Evolutionary conservation across 805 yeast species (phyloP), one percentile per base, ranked within the genome.

Genomic region (Yamadazyma scolyti): DNA sequence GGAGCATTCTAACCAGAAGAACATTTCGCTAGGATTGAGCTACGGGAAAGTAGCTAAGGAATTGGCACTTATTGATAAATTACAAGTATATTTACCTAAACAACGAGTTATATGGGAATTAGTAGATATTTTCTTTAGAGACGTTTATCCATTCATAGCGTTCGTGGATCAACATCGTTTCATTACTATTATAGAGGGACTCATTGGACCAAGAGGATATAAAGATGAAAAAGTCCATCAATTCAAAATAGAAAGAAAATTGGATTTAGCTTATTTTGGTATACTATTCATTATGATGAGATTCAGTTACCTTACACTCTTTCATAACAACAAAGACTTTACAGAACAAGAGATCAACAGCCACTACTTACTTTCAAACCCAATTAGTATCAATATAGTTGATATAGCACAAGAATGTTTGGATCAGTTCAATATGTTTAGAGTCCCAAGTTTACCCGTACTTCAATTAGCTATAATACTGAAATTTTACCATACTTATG

Each of bases 361-460:
- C 2, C 44, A 58, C 38, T 73, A 61, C 43, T 52, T 78, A 11
- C 42, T 73, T 30, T 44, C 52, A 2, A 56, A 70, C 34, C 78
- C 79, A 4, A 60, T 77, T 13, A 65, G 67, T 11, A 52, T 62
- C 23, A 67, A 67, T 14, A 59, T 56, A 10, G 59, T 73, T 19
- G 66, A 58, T 33, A 69, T 69, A 16, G 79, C 82, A 0, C 73
- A 73, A 36, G 49, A 64, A 39, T 77, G 83, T 43, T 48, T 78
- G 27, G 68, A 71, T 36, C 79, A 73, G 40, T 77, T 77, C 50
- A 70, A 69, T 27, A 36, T 77, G 17, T 43, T 73, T 25, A 52
- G 75, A 37, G 52, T 55, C 22, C 41, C 57, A 2, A 50, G 49
- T 27, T 46, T 58, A 16, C 52, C 56, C 1, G 50, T 60, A 2